Evolutionary conservation across 257 asterid species (phyloP).

Genomic region (Solanum corneliomulleri): DNA sequence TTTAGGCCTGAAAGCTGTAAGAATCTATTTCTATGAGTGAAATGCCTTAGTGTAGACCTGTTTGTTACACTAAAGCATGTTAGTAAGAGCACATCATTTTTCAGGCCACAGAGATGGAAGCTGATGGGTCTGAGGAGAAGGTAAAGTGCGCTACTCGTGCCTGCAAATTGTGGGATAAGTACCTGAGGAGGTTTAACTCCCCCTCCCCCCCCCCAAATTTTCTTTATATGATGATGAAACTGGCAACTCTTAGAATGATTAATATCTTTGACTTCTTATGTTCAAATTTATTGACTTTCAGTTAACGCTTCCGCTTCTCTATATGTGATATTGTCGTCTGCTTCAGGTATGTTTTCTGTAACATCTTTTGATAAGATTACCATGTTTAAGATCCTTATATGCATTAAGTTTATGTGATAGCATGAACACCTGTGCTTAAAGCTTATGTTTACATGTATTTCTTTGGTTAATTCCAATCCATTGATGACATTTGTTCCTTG

Average conservation of each 20-base stretch:
- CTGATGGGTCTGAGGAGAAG: constrained; percentile 32
- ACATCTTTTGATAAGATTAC: too few species aligned
- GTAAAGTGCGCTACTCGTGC: not conserved
- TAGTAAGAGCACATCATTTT: not conserved
- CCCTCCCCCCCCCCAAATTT: not conserved
- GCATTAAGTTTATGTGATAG: too few species aligned
- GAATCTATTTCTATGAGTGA: constrained; percentile 9
- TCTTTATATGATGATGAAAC: not conserved
- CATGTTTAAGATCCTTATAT: not conserved
- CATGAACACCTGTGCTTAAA: not conserved
- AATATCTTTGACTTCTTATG: not conserved
- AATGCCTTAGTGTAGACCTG: not conserved
- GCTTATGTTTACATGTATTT: not conserved
- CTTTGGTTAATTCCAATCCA: not conserved
- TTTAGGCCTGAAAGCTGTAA: constrained; percentile 81
- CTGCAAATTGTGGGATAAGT: constrained; percentile 93
- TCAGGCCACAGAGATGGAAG: constrained; percentile 96
- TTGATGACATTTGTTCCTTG: not conserved
- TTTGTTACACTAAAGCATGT: not conserved
- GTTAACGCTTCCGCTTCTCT: too few species aligned
- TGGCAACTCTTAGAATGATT: not conserved
- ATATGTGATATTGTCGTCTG: too few species aligned
- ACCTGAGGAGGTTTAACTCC: constrained; percentile 48
- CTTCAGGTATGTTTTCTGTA: not conserved
- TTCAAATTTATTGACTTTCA: not conserved